Conservation (phyloP, 805 yeast genomes). For the Cyberlindnera euphorbiiphila region DNA sequence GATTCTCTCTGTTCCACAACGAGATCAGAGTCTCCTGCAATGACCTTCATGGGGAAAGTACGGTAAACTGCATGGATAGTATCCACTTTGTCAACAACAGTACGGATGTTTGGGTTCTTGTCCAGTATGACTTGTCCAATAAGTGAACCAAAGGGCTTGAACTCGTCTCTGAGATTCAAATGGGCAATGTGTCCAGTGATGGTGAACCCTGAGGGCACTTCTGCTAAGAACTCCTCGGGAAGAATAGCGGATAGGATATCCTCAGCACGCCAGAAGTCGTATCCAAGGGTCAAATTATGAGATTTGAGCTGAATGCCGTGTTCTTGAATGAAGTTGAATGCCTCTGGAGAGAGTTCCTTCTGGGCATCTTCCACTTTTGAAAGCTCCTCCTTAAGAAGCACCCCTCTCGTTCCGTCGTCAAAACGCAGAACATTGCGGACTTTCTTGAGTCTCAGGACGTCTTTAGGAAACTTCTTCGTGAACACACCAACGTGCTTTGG, state of each 20-base stretch:
- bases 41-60: slow-evolving; percentile 88
- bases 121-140: slow-evolving; percentile 91
- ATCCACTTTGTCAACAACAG: slow-evolving; percentile 91
- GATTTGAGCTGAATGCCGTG: slow-evolving; percentile 45
- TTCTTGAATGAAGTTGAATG: slow-evolving; percentile 44
- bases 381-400: slow-evolving; percentile 56
- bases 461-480: slow-evolving; percentile 53
- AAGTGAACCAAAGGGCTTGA: slow-evolving; percentile 70
- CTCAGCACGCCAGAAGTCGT: slow-evolving; percentile 85
- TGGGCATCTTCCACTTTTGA: slow-evolving; percentile 35
- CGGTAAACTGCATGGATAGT: slow-evolving; percentile 84
- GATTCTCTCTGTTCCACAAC: slow-evolving; percentile 84
- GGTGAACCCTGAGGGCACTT: slow-evolving; percentile 87
- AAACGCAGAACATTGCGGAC: slow-evolving; percentile 62
- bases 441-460: slow-evolving; percentile 66
- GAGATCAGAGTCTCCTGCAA: slow-evolving; percentile 80
- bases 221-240: slow-evolving; percentile 66
- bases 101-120: slow-evolving; percentile 65
- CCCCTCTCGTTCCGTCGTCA: slow-evolving; percentile 33
- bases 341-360: slow-evolving; percentile 36
- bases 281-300: slow-evolving; percentile 56
- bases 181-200: slow-evolving; percentile 96
- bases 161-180: slow-evolving; percentile 77
- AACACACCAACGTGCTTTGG: slow-evolving; percentile 48
- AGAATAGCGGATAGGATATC: slow-evolving; percentile 75